These are phyloP conservation scores for Leptomonas pyrrhocoris DNA, from an alignment of 208 protist genomes.

Conservation along the genomic window DNA sequence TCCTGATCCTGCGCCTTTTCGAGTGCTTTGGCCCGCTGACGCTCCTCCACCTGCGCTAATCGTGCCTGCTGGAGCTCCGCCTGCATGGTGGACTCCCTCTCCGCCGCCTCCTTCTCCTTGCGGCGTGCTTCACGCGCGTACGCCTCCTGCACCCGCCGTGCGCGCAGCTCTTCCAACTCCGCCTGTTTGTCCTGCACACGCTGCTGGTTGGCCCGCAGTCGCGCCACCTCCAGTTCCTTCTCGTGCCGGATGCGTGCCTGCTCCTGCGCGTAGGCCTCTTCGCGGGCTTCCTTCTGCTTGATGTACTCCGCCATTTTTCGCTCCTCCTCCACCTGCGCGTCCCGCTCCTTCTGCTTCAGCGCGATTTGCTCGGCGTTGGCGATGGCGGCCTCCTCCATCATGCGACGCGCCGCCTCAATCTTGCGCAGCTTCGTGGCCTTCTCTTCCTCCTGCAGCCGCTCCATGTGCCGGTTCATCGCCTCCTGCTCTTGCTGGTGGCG, in stretches of 20 bases:
- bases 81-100: slow-evolving; percentile 63
- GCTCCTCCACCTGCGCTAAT: slow-evolving; percentile 85
- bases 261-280: slow-evolving; percentile 88
- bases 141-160: slow-evolving; percentile 86
- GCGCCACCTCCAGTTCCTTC: slow-evolving; percentile 91
- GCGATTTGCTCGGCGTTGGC: slow-evolving; percentile 94
- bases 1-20: slow-evolving; percentile 71
- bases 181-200: slow-evolving; percentile 91
- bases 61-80: slow-evolving; percentile 77
- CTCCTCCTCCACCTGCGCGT: slow-evolving; percentile 87
- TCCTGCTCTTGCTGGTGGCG: slow-evolving; percentile 93
- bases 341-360: slow-evolving; percentile 82
- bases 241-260: slow-evolving; percentile 80
- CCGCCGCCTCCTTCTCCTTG: slow-evolving; percentile 82
- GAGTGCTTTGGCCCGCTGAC: slow-evolving; percentile 58
- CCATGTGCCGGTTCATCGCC: slow-evolving; percentile 92
- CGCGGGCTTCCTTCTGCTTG: slow-evolving; percentile 79
- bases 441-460: slow-evolving; percentile 87
- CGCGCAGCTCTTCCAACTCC: slow-evolving; percentile 92
- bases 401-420: slow-evolving; percentile 64
- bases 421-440: slow-evolving; percentile 82
- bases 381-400: slow-evolving; percentile 93
- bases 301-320: slow-evolving; percentile 89
- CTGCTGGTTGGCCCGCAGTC: slow-evolving; percentile 88
- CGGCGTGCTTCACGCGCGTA: slow-evolving; percentile 76